Conservation (phyloP, 257 asterid genomes). For the Gentiana straminea region DNA sequence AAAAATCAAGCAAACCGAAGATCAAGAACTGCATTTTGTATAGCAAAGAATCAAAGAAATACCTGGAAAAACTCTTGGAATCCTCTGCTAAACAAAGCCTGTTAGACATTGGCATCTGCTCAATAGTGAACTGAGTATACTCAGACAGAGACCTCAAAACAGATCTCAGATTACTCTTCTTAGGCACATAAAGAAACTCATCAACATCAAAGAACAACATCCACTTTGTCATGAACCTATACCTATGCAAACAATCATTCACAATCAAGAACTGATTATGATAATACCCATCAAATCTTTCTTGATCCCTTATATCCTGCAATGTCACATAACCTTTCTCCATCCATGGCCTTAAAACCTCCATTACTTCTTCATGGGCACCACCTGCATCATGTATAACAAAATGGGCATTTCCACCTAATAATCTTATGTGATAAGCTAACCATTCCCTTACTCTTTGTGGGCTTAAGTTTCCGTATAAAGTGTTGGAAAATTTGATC, state of each 20-base stretch:
- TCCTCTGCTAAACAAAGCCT: constrained; percentile 55
- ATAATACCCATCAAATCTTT: constrained; percentile 72
- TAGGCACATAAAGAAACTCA: constrained; percentile 58
- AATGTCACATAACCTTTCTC: constrained; percentile 60
- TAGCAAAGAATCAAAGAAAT: background rate
- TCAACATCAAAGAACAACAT: constrained; percentile 81
- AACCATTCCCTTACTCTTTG: constrained; percentile 72
- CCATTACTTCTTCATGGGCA: constrained; percentile 46
- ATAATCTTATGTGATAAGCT: constrained; percentile 52
- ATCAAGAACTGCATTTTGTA: background rate
- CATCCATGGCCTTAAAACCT: constrained; percentile 72
- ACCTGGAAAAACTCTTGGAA: constrained; percentile 51
- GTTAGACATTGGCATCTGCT: constrained; percentile 77
- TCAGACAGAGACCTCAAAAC: constrained; percentile 41
- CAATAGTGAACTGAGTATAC: constrained; percentile 65
- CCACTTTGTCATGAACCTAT: constrained; percentile 58
- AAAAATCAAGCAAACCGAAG: background rate
- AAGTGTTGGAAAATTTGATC: too few relatives aligned
- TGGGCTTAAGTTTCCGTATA: constrained; percentile 66
- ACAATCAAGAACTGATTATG: constrained; percentile 72
- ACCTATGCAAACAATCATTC: constrained; percentile 69
- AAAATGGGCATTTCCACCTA: constrained; percentile 62
- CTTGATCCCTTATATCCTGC: constrained; percentile 72
- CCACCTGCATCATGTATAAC: constrained; percentile 92
- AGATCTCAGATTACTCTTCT: constrained; percentile 42